Base-by-base conservation (phyloP, 2,329 filamentous ascomycete genomes). In the Furcasterigmium furcatum region DNA sequence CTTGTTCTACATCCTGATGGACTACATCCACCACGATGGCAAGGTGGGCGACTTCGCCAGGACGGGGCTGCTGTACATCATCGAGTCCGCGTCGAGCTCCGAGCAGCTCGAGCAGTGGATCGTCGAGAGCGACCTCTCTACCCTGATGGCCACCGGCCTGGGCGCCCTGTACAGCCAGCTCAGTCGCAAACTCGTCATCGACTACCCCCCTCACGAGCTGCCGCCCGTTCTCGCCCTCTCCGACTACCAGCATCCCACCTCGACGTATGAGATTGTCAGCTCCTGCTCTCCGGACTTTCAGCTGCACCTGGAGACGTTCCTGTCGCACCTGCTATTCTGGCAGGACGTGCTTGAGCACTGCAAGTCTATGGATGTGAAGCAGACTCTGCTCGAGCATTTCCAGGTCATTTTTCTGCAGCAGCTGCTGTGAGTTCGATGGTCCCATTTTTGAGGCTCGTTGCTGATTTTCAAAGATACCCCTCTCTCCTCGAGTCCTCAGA, bases 341-440 rank as follows among this genome's bases (percentile, higher is more conserved):
- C 94, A 99, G 68, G 94, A 99, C 64, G 91, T 96, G 27, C 73
- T 99, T 49, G 94, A 97, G 63, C 92, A 97, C 66, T 99, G 94
- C 70, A 84, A 85, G 57, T 97, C 92, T 4, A 76, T 84, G 2
- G 92, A 97, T 61, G 90, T 99, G 55, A 94, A 92, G 62, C 89
- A 89, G 54, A 96, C 91, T 1, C 73, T 99, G 42, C 76, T 99
- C 25, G 94, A 99, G 62, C 94, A 99, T 66, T 99, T 99, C 60
- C 91, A 96, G 62, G 87, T 97, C 55, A 82, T 99, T 27, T 99
- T 99, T 63, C 72, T 99, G 43, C 90, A 96, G 65, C 94, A 99
- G 65, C 72, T 99, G 58, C 71, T 99, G 82, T 97, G 68, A 61
- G 85, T 69, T 13, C 3, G 5, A 6, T 10, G 5, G n/a, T 5